A percentile compares a stretch with the other conserved stretches of the same genome.
Conservation (phyloP, 1,139 yeast genomes). For the Saccharomyces hybrid region DNA sequence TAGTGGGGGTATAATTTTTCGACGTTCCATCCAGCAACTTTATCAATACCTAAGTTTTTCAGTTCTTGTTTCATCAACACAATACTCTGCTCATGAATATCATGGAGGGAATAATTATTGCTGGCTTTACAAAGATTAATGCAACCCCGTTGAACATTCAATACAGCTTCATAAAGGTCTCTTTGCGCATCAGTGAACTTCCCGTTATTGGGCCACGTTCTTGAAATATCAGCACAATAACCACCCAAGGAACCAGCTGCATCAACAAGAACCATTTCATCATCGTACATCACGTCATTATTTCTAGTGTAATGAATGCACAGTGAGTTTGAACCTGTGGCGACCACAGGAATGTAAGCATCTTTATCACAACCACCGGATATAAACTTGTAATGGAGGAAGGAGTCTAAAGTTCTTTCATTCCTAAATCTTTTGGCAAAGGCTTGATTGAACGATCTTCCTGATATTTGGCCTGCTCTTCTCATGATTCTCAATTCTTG, state of each 20-base stretch:
- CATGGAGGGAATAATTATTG: conserved; percentile 53
- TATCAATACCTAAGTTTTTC: conserved; percentile 59
- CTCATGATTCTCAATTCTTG: conserved; percentile 75
- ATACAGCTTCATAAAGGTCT: conserved; percentile 82
- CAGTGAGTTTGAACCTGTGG: conserved; percentile 80
- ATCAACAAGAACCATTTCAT: conserved; percentile 85
- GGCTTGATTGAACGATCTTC: conserved; percentile 77
- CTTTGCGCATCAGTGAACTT: conserved; percentile 70
- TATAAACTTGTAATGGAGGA: conserved; percentile 72
- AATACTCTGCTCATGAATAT: conserved; percentile 67
- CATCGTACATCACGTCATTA: conserved; percentile 65
- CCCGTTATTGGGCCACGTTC: conserved; percentile 88
- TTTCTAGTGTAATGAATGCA: conserved; percentile 88
- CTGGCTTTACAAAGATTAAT: conserved; percentile 51
- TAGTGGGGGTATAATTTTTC: conserved; percentile 80
- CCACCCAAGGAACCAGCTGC: conserved; percentile 95
- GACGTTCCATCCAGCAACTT: conserved; percentile 39
- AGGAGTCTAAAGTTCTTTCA: conserved; percentile 77
- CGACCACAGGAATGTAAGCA: conserved; percentile 95
- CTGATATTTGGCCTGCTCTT: conserved; percentile 72
- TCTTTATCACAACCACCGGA: conserved; percentile 82
- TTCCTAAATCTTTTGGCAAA: conserved; percentile 57
- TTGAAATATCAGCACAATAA: conserved; percentile 89
- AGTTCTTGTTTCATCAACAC: conserved; percentile 53
- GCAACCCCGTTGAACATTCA: conserved; percentile 73